phyloP scores from a whole-genome alignment of 768 basidiomycete species.

The Agaricus sinodeliciosus region DNA sequence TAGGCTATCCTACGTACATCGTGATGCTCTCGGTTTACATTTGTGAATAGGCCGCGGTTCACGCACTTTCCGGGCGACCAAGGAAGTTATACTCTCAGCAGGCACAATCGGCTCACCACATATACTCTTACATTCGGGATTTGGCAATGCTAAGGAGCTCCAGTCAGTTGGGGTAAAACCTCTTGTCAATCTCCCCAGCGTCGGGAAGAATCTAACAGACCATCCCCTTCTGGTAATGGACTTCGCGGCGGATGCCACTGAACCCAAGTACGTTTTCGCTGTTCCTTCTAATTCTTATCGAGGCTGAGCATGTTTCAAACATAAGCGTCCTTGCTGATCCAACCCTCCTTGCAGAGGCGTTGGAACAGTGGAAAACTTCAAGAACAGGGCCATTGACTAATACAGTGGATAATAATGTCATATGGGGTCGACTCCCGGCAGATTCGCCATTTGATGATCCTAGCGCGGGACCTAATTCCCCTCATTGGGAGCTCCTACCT shows the following conservation, averaged over 20 bases:
- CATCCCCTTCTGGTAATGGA: conserved; percentile 14
- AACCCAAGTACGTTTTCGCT: background rate
- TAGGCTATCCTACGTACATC: background rate
- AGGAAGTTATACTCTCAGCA: conserved; percentile 13
- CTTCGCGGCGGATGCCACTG: conserved; percentile 13
- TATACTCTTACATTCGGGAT: conserved; percentile 14
- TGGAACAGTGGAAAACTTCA: conserved; percentile 11
- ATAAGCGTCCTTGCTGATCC: background rate
- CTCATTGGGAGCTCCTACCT: conserved; percentile 17
- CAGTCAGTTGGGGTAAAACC: conserved; percentile 15
- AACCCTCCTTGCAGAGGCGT: conserved; percentile 6
- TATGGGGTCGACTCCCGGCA: conserved; percentile 16
- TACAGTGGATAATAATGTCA: conserved; percentile 12
- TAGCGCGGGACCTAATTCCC: conserved; percentile 15
- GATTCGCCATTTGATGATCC: conserved; percentile 13
- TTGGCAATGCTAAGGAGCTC: conserved; percentile 13
- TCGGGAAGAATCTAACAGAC: conserved; percentile 24
- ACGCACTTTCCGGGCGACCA: background rate
- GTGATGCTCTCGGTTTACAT: background rate
- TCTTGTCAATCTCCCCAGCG: conserved; percentile 20
- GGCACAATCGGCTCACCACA: conserved; percentile 13
- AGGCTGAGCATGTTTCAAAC: background rate
- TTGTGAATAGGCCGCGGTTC: background rate
- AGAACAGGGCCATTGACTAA: conserved; percentile 13
- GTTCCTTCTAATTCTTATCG: background rate